These are phyloP conservation scores for Begonia fuchsioides DNA, from an alignment of 306 rosid species.

Conservation along the genomic window DNA sequence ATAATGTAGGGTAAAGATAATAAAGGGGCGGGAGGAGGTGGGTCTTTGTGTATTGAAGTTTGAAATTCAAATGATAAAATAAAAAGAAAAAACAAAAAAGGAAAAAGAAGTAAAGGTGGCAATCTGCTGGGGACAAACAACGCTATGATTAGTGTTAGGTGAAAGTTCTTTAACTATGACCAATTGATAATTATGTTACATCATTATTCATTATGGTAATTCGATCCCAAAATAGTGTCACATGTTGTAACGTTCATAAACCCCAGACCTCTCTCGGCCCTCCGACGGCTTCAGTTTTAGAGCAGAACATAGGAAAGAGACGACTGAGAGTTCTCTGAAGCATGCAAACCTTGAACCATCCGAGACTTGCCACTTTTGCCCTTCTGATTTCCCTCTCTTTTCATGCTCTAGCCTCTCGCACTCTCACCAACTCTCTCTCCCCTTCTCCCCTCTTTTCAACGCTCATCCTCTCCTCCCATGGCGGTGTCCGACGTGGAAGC, in stretches of 20 bases:
- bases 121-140: slow-evolving; percentile 17
- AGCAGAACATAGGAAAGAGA: slow-evolving; percentile 13
- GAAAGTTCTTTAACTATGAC: slow-evolving; percentile 15
- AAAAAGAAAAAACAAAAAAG: slow-evolving; percentile 19
- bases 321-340: slow-evolving; percentile 12
- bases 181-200: slow-evolving; percentile 27
- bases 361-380: slow-evolving; percentile 25
- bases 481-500: slow-evolving; percentile 59
- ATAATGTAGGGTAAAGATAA: no score
- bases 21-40: no score
- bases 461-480: slow-evolving; percentile 35
- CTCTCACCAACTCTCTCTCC: slow-evolving; percentile 2
- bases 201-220: background rate
- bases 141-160: slow-evolving; percentile 49
- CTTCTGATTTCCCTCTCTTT: slow-evolving; percentile 20
- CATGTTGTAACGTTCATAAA: background rate
- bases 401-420: slow-evolving; percentile 16
- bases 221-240: background rate
- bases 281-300: slow-evolving; percentile 42
- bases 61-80: slow-evolving; percentile 12
- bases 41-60: background rate
- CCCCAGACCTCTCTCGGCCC: slow-evolving; percentile 23
- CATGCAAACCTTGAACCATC: slow-evolving; percentile 61
- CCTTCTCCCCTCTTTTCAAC: background rate
- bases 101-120: slow-evolving; percentile 8